Conservation (phyloP, 2,329 filamentous ascomycete species). For the Colletotrichum australisinense region DNA sequence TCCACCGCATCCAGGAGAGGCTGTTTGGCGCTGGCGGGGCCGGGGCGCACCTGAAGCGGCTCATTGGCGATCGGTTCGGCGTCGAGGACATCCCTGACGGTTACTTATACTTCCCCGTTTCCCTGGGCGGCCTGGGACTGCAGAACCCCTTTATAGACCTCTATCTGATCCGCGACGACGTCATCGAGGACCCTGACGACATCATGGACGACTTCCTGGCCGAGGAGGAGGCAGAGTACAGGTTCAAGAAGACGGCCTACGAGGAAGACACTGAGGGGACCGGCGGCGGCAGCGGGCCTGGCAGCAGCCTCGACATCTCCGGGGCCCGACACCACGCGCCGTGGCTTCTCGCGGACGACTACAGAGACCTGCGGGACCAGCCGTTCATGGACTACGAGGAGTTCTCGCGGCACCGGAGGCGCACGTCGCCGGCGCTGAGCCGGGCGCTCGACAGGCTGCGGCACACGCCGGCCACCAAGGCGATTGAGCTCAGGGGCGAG, state of each 20-base stretch:
- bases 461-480: conserved; percentile 40
- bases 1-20: conserved; percentile 61
- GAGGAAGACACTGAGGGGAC: conserved; percentile 35
- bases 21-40: conserved; percentile 56
- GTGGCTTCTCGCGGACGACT: conserved; percentile 24
- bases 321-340: neutral
- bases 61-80: conserved; percentile 61
- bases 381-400: conserved; percentile 54
- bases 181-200: conserved; percentile 39
- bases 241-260: conserved; percentile 45
- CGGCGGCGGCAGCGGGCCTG: conserved; percentile 14
- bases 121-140: conserved; percentile 52
- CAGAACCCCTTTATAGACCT: conserved; percentile 47
- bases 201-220: conserved; percentile 43
- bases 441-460: conserved; percentile 44
- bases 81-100: conserved; percentile 50
- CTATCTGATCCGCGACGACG: conserved; percentile 41
- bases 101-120: conserved; percentile 53
- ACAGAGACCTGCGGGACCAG: conserved; percentile 35
- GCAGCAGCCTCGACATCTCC: neutral
- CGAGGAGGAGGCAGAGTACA: conserved; percentile 48
- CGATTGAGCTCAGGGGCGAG: conserved; percentile 40
- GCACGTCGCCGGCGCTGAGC: conserved; percentile 41
- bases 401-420: conserved; percentile 48
- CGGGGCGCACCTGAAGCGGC: conserved; percentile 57